Percentiles rank a stretch among this genome's conserved stretches.
Evolutionary conservation across 106 monocot genomes (phyloP).

Genomic region (Dioscorea zingiberensis): DNA sequence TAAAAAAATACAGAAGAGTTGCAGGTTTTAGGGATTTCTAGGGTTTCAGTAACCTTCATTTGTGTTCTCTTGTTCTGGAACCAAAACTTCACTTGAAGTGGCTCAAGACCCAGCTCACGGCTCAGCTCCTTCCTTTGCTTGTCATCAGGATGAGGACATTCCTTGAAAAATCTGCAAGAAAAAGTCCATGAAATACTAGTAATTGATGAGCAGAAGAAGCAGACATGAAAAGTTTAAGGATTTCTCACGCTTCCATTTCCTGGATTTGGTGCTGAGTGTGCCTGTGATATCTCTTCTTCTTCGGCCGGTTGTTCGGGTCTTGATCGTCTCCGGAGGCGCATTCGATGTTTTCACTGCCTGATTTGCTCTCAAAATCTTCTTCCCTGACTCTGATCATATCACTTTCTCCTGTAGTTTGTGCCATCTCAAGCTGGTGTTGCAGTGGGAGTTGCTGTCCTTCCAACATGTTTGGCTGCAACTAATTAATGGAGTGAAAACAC

Average conservation of each 20-base stretch:
- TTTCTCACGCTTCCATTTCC: conserved; percentile 86
- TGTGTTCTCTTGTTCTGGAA: conserved; percentile 99
- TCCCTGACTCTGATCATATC: conserved; percentile 32
- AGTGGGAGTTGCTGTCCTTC: conserved; percentile 39
- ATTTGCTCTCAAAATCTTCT: conserved; percentile 74
- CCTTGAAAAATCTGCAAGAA: conserved; percentile 81
- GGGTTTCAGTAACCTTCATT: conserved; percentile 59
- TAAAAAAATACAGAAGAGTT: background rate
- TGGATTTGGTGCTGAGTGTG: conserved; percentile 98
- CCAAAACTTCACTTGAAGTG: conserved; percentile 97
- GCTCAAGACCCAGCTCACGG: conserved; percentile 76
- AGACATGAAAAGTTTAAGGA: background rate
- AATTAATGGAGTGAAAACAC: background rate
- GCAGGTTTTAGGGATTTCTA: background rate
- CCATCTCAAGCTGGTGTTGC: conserved; percentile 28
- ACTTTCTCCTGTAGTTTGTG: conserved; percentile 16
- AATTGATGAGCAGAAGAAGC: background rate
- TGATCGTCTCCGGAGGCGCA: conserved; percentile 76
- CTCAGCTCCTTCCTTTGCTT: conserved; percentile 96
- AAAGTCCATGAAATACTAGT: background rate
- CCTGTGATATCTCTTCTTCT: conserved; percentile 91
- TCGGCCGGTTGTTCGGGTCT: conserved; percentile 53
- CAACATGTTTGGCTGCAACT: conserved; percentile 42
- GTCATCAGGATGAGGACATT: conserved; percentile 97
- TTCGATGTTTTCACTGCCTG: conserved; percentile 82